phyloP scores from a whole-genome alignment of 148 eudicot genomes.

The Diospyros kaki region DNA sequence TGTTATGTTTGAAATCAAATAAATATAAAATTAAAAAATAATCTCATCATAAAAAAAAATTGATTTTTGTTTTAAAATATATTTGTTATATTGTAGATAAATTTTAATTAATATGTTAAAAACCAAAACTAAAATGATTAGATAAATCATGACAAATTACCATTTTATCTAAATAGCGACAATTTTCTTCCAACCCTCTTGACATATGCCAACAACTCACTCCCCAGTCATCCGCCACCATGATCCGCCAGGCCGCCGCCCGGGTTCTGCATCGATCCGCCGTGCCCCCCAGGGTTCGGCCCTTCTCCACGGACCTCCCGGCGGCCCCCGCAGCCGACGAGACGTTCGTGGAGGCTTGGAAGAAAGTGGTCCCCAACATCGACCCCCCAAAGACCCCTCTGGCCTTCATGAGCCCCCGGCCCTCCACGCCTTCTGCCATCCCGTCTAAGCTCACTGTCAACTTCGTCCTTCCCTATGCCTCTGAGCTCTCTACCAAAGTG shows the following conservation, averaged over 20 bases:
- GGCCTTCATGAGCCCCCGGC: constrained; percentile 36
- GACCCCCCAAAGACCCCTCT: constrained; percentile 61
- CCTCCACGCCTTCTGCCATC: constrained; percentile 37
- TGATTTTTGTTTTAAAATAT: no score
- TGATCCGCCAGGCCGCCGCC: constrained; percentile 37
- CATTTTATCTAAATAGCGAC: no score
- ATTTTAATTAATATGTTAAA: no score
- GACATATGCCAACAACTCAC: constrained; percentile 26
- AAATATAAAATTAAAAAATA: no score
- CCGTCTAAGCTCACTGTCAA: constrained; percentile 57
- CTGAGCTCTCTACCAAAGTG: constrained; percentile 40
- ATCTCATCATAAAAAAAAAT: no score
- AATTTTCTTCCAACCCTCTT: no score
- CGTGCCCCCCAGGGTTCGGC: constrained; percentile 26
- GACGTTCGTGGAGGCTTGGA: constrained; percentile 52
- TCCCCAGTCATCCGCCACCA: constrained; percentile 16
- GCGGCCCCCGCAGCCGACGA: constrained; percentile 19
- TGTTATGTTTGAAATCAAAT: no score
- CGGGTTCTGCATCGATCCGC: constrained; percentile 26
- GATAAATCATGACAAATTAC: no score
- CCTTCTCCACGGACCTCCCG: constrained; percentile 33
- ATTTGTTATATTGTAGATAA: no score
- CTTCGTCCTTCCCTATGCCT: constrained; percentile 44
- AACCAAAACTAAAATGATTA: no score
- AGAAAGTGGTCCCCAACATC: constrained; percentile 36